phyloP scores from a whole-genome alignment of 768 basidiomycete genomes.

The Amanita polypyramis region DNA sequence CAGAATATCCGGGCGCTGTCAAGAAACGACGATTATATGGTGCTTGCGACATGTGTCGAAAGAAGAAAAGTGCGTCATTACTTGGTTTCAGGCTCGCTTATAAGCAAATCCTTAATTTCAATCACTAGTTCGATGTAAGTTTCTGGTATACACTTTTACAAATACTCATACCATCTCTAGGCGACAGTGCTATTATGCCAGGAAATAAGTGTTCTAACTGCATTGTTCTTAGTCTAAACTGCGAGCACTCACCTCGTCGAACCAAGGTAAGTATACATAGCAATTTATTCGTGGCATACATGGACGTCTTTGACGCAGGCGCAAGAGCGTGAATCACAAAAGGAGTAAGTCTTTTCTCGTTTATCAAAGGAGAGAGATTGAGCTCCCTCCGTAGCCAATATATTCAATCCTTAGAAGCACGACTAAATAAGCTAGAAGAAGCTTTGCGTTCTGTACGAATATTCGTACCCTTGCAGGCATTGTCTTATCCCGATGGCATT shows the following conservation, averaged over 20 bases:
- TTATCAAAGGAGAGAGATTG: neutral
- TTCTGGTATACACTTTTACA: neutral
- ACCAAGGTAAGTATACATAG: constrained; percentile 31
- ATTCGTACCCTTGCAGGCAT: neutral
- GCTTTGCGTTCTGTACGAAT: constrained; percentile 17
- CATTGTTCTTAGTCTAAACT: constrained; percentile 32
- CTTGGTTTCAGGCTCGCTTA: neutral
- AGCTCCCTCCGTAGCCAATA: constrained; percentile 13
- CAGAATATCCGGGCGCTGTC: constrained; percentile 7
- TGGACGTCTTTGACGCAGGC: neutral
- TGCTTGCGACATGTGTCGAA: constrained; percentile 37
- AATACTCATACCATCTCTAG: constrained; percentile 17
- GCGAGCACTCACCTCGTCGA: constrained; percentile 43
- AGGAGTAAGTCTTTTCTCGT: constrained; percentile 17
- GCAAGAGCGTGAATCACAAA: constrained; percentile 23
- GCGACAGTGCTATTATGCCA: constrained; percentile 53
- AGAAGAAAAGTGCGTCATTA: constrained; percentile 26
- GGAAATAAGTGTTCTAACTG: constrained; percentile 49
- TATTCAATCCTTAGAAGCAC: constrained; percentile 20
- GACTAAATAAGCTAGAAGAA: constrained; percentile 20
- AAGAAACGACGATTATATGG: constrained; percentile 34
- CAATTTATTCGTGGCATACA: neutral
- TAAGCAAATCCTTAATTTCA: neutral
- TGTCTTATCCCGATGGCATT: neutral
- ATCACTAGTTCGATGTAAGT: constrained; percentile 30